These are phyloP conservation scores for Corallochytrium limacisporum DNA, from an alignment of 78 protist genomes.

Conservation along the genomic window DNA sequence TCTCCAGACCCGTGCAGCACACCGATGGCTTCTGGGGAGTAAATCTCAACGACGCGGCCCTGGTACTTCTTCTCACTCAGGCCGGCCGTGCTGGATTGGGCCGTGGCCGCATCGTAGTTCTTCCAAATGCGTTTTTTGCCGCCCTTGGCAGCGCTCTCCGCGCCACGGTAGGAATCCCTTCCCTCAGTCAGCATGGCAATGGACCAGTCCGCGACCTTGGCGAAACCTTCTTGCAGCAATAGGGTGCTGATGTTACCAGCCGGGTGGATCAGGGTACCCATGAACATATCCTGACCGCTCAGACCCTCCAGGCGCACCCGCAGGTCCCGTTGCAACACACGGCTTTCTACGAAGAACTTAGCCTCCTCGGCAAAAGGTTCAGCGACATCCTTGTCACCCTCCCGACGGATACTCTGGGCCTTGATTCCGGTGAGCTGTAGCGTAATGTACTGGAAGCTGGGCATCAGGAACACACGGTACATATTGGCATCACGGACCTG, in stretches of 20 bases:
- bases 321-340: slow-evolving; percentile 34
- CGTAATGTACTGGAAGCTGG: slow-evolving; percentile 6
- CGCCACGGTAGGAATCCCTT: not conserved
- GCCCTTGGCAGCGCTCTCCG: not conserved
- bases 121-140: not conserved
- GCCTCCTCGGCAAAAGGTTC: slow-evolving; percentile 36
- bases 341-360: slow-evolving; percentile 25
- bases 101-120: too few relatives aligned
- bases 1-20: too few relatives aligned
- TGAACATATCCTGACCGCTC: slow-evolving; percentile 5
- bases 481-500: slow-evolving; percentile 32
- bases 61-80: not conserved
- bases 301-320: slow-evolving; percentile 6
- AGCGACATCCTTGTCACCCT: not conserved
- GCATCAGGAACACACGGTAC: slow-evolving; percentile 16
- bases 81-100: too few relatives aligned
- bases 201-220: slow-evolving; percentile 37
- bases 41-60: too few relatives aligned
- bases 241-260: slow-evolving; percentile 23
- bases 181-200: not conserved
- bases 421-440: slow-evolving; percentile 24
- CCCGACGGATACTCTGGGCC: not conserved
- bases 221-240: slow-evolving; percentile 23
- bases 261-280: slow-evolving; percentile 30
- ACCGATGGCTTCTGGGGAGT: too few relatives aligned